Conservation (phyloP, 768 basidiomycete genomes). For the Hypsizygus marmoreus region DNA sequence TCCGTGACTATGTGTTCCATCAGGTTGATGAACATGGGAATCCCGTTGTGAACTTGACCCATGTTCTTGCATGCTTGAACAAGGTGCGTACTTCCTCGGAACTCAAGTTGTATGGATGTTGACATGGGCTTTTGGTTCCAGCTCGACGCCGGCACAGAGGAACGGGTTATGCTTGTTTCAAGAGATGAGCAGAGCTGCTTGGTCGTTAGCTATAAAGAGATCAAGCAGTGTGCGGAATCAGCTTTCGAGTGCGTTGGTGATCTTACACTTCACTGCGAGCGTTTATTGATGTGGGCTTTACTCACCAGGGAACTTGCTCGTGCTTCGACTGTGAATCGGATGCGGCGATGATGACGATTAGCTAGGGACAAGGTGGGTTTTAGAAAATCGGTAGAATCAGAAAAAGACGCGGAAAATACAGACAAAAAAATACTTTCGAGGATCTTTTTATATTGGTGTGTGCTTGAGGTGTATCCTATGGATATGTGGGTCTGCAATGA, state of each 20-base stretch:
- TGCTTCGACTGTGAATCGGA: conserved; percentile 23
- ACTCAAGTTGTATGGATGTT: background rate
- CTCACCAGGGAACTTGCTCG: conserved; percentile 49
- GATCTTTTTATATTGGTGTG: too few relatives aligned
- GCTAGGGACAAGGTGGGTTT: conserved; percentile 3
- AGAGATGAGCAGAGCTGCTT: conserved; percentile 96
- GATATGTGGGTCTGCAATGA: too few relatives aligned
- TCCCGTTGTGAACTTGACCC: conserved; percentile 86
- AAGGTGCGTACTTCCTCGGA: conserved; percentile 57
- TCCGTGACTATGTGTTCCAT: conserved; percentile 98
- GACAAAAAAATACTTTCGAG: conserved; percentile 27
- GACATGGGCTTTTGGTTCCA: conserved; percentile 28
- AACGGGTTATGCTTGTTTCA: conserved; percentile 91
- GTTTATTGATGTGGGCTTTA: background rate
- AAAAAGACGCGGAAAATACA: conserved; percentile 41
- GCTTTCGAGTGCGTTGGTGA: conserved; percentile 70
- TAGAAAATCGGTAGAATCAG: conserved; percentile 69
- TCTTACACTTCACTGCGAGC: background rate
- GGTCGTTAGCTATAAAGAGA: conserved; percentile 90
- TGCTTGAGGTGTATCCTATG: too few relatives aligned
- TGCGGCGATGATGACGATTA: conserved; percentile 9
- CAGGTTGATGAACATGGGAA: conserved; percentile 90
- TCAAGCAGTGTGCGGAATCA: conserved; percentile 81
- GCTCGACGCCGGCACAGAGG: conserved; percentile 93
- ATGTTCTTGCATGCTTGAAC: conserved; percentile 91